phyloP scores from a whole-genome alignment of 2,329 filamentous ascomycete species.

The Colletotrichum navitas region DNA sequence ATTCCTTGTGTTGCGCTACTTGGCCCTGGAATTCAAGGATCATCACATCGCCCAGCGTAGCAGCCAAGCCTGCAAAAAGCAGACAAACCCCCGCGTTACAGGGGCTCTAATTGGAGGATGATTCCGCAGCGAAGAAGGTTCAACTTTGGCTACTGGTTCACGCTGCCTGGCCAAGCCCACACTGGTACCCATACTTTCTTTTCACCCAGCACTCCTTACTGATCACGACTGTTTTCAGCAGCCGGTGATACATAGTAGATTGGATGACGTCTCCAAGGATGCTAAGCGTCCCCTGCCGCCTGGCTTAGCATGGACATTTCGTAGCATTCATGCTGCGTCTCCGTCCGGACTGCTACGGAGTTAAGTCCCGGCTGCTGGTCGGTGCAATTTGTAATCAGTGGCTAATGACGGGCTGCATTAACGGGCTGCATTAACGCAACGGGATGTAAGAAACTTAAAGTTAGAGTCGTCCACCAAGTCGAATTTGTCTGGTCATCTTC shows the following conservation, averaged over 20 bases:
- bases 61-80: constrained; percentile 5
- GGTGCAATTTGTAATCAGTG: constrained; percentile 35
- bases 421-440: not conserved
- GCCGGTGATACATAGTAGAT: not conserved
- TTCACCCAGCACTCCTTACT: constrained; percentile 17
- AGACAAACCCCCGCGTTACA: constrained; percentile 12
- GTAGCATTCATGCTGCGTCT: constrained; percentile 5
- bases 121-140: constrained; percentile 4
- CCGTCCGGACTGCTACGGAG: constrained; percentile 4
- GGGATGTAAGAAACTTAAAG: constrained; percentile 7
- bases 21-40: constrained; percentile 25
- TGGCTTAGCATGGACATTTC: not conserved
- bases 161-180: not conserved
- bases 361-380: constrained; percentile 4
- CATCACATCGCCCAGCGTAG: constrained; percentile 18
- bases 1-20: constrained; percentile 17
- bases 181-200: constrained; percentile 4
- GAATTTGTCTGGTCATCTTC: not conserved
- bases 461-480: constrained; percentile 1
- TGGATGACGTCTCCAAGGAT: constrained; percentile 35
- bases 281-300: not conserved
- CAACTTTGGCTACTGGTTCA: not conserved
- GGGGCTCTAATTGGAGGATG: constrained; percentile 26
- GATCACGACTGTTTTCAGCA: constrained; percentile 15
- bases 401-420: not conserved